A percentile compares a stretch with the other conserved stretches of the same genome.
These are phyloP conservation scores for Cytospora piceae DNA, from an alignment of 2,329 filamentous ascomycete species.

Conservation along the genomic window DNA sequence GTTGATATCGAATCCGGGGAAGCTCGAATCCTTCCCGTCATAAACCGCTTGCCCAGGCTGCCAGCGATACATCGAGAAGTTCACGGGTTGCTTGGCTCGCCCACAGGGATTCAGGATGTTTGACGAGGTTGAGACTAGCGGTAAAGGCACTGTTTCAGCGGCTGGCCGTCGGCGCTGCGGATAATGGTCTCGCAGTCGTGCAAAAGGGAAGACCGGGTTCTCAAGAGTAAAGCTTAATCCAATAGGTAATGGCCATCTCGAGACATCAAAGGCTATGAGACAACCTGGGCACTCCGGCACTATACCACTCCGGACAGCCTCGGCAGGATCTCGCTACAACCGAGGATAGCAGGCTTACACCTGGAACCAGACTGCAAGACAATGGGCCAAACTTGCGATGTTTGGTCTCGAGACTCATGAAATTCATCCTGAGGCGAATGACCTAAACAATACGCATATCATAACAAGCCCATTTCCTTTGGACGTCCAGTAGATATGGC, in stretches of 20 bases:
- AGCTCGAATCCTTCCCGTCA: not conserved
- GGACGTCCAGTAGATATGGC: not conserved
- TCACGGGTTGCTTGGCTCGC: not conserved
- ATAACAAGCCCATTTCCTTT: not conserved
- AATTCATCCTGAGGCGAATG: not conserved
- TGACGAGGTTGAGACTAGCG: not conserved
- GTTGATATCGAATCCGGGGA: not conserved
- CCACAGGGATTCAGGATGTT: not conserved
- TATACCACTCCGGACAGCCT: not conserved
- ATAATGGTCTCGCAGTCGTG: not conserved
- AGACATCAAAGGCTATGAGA: not conserved
- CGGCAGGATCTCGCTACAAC: not conserved
- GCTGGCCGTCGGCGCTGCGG: not conserved
- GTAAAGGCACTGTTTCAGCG: not conserved
- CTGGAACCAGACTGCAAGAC: not conserved
- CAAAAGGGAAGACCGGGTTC: not conserved
- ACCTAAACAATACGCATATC: not conserved
- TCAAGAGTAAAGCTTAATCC: not conserved
- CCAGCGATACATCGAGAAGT: not conserved
- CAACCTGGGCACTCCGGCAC: not conserved
- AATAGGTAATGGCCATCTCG: not conserved
- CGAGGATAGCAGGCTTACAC: not conserved
- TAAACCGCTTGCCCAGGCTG: not conserved
- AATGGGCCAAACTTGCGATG: not conserved
- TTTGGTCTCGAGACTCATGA: not conserved